Evolutionary conservation across 2,329 filamentous ascomycete genomes (phyloP).

Genomic region (Emmonsiellopsis sp.): DNA sequence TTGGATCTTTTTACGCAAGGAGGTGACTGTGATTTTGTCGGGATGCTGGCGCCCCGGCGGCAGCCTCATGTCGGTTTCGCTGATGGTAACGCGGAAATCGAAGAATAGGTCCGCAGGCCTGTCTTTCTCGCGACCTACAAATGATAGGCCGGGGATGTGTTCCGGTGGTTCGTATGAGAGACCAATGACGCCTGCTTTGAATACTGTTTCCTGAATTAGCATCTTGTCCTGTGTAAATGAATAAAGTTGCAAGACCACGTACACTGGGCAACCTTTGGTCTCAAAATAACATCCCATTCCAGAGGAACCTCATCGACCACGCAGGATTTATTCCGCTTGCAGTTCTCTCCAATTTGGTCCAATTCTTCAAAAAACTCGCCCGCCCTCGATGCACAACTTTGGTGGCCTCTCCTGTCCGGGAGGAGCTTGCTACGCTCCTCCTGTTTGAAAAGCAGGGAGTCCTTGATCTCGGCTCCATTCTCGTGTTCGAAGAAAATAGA

Average conservation of each 20-base stretch:
- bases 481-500: slow-evolving; percentile 26
- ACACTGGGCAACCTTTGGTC: slow-evolving; percentile 35
- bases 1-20: slow-evolving; percentile 20
- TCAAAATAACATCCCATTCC: slow-evolving; percentile 33
- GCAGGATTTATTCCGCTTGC: slow-evolving; percentile 21
- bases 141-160: slow-evolving; percentile 27
- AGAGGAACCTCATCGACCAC: slow-evolving; percentile 23
- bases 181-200: slow-evolving; percentile 38
- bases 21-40: slow-evolving; percentile 24
- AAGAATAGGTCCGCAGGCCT: slow-evolving; percentile 37
- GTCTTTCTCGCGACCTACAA: slow-evolving; percentile 29
- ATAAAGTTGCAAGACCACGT: slow-evolving; percentile 5
- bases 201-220: slow-evolving; percentile 24
- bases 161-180: background rate
- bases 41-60: slow-evolving; percentile 25
- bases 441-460: slow-evolving; percentile 33
- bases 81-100: slow-evolving; percentile 26
- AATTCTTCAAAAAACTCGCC: slow-evolving; percentile 17
- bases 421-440: slow-evolving; percentile 29
- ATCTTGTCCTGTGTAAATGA: background rate
- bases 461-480: slow-evolving; percentile 24
- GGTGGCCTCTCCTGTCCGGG: slow-evolving; percentile 30
- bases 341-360: slow-evolving; percentile 17
- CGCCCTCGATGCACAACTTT: slow-evolving; percentile 30
- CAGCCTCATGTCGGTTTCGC: slow-evolving; percentile 12